These are phyloP conservation scores for Auxenochlorella pyrenoidosa DNA, from an alignment of 139 green algal species.

Conservation along the genomic window DNA sequence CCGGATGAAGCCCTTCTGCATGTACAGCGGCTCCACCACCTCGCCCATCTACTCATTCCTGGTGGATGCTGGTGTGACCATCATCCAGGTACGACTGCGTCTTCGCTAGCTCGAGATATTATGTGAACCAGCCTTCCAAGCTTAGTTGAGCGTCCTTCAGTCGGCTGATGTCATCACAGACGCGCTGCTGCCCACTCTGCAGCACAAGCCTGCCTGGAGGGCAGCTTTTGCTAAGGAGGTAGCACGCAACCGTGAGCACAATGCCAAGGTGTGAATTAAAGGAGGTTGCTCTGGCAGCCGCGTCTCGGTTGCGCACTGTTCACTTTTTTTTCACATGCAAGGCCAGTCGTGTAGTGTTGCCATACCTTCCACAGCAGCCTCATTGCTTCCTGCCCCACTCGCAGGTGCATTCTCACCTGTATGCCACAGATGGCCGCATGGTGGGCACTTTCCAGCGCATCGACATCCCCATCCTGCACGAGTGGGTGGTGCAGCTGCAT, in stretches of 20 bases:
- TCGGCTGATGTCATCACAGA: too few relatives aligned
- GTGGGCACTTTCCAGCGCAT: constrained; percentile 31
- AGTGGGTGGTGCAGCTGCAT: neutral
- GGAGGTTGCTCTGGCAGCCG: too few relatives aligned
- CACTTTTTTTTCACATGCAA: too few relatives aligned
- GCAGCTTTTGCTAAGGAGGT: constrained; percentile 11
- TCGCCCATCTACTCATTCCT: constrained; percentile 16
- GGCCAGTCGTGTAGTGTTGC: too few relatives aligned
- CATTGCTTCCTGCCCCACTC: neutral
- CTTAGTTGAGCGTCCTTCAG: too few relatives aligned
- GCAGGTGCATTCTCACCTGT: constrained; percentile 24
- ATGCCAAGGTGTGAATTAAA: too few relatives aligned
- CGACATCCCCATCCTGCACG: constrained; percentile 31
- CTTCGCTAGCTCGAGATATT: too few relatives aligned
- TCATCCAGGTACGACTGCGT: constrained; percentile 12
- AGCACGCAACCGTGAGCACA: too few relatives aligned
- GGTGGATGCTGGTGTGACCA: neutral
- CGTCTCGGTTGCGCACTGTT: too few relatives aligned
- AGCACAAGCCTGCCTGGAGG: constrained; percentile 19
- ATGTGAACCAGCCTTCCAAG: too few relatives aligned
- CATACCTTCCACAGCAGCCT: too few relatives aligned
- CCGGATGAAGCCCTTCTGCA: constrained; percentile 26
- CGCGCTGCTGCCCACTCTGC: neutral
- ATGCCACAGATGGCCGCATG: constrained; percentile 4
- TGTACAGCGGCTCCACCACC: constrained; percentile 11